Evolutionary conservation across 306 rosid genomes (phyloP).

Genomic region (Vigna unguiculata): DNA sequence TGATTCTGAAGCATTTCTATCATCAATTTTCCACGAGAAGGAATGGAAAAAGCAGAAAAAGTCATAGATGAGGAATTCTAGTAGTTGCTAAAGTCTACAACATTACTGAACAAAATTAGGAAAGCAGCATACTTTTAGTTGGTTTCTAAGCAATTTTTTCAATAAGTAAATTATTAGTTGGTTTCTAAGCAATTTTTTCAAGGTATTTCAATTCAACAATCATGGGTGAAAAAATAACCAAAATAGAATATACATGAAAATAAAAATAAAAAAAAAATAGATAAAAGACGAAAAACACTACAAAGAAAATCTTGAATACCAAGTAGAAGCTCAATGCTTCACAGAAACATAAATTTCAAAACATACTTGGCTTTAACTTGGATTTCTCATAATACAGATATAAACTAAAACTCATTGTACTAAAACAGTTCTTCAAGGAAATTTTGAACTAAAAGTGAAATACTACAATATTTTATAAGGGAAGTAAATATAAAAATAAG

Average conservation of each 20-base stretch:
- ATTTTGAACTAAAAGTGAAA: slow-evolving; percentile 51
- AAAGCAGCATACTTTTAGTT: slow-evolving; percentile 13
- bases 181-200: slow-evolving; percentile 2
- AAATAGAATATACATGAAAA: not conserved
- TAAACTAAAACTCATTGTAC: slow-evolving; percentile 27
- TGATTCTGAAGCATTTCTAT: not conserved
- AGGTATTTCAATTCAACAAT: not conserved
- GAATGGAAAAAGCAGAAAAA: not conserved
- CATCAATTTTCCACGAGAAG: not conserved
- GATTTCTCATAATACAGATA: slow-evolving; percentile 51
- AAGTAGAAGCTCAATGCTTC: slow-evolving; percentile 30
- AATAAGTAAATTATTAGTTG: too few relatives aligned
- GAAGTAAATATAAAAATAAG: slow-evolving; percentile 45
- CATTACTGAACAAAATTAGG: slow-evolving; percentile 32
- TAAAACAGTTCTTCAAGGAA: slow-evolving; percentile 45
- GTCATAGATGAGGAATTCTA: not conserved
- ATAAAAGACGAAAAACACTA: slow-evolving; percentile 21
- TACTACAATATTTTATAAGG: slow-evolving; percentile 62
- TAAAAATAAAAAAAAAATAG: not conserved
- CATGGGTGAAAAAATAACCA: not conserved
- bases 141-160: not conserved
- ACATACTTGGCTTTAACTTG: slow-evolving; percentile 44
- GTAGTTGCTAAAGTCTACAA: slow-evolving; percentile 28
- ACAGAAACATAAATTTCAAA: slow-evolving; percentile 45
- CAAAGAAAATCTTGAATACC: slow-evolving; percentile 23